Percentiles rank a stretch among this genome's conserved stretches.
Evolutionary conservation across 176 grass and related monocot species (phyloP).

Genomic region (Raddia guianensis): DNA sequence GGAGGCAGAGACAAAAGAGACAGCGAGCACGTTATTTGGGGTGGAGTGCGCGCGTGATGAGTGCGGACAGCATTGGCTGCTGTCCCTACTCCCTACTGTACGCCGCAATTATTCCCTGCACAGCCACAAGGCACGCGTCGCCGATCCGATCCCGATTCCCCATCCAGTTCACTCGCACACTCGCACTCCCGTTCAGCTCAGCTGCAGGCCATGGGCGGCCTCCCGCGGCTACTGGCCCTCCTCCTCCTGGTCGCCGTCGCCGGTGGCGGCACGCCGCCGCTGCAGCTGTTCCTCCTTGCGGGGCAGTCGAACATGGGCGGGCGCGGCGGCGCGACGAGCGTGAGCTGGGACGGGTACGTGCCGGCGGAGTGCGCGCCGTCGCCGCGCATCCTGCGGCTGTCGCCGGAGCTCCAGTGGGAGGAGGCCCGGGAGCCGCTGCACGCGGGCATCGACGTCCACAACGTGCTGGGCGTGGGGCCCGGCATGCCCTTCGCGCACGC

Average conservation of each 20-base stretch:
- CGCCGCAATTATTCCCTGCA: no score
- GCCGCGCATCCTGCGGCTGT: conserved; percentile 50
- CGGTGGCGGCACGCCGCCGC: neutral
- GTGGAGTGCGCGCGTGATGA: no score
- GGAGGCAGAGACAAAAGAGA: no score
- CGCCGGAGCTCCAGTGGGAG: conserved; percentile 51
- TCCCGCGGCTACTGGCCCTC: neutral
- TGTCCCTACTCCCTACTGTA: no score
- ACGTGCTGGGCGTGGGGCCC: conserved; percentile 55
- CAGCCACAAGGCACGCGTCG: no score
- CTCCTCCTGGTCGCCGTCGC: neutral
- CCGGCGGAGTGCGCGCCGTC: conserved; percentile 51
- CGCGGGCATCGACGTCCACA: conserved; percentile 61
- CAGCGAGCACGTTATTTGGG: no score
- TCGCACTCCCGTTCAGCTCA: no score
- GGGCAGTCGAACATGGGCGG: conserved; percentile 89
- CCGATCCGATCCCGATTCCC: no score
- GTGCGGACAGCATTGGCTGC: no score
- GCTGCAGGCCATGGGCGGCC: no score
- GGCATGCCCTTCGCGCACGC: conserved; percentile 64
- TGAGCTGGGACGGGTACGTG: conserved; percentile 56
- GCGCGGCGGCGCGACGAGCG: conserved; percentile 50
- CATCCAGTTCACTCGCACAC: no score
- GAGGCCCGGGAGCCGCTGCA: conserved; percentile 71
- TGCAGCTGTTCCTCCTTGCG: conserved; percentile 57